A percentile compares a stretch with the other conserved stretches of the same genome.
Conservation (phyloP, 345 rosid species). For the Bruguiera parviflora region DNA sequence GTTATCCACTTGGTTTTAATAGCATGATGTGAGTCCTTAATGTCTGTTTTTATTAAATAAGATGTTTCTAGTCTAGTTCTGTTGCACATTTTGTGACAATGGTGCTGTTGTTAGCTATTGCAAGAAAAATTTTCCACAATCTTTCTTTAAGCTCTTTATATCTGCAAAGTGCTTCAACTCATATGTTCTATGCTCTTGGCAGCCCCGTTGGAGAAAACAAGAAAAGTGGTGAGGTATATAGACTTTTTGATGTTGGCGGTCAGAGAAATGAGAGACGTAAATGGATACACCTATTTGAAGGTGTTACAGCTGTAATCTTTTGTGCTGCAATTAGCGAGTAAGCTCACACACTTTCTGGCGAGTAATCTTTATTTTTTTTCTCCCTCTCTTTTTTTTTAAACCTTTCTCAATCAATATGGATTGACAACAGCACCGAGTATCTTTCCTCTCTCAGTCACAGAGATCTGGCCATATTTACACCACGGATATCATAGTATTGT, state of each 20-base stretch:
- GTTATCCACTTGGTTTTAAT: background rate
- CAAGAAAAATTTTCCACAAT: too few relatives aligned
- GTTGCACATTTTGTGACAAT: too few relatives aligned
- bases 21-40: background rate
- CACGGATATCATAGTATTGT: background rate
- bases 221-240: slow-evolving; percentile 97
- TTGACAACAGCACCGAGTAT: too few relatives aligned
- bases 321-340: slow-evolving; percentile 99
- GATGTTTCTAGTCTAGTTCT: too few relatives aligned
- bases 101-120: too few relatives aligned
- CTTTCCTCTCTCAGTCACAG: background rate
- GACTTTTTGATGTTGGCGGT: slow-evolving; percentile 98
- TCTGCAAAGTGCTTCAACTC: slow-evolving; percentile 1
- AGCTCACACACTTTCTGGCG: slow-evolving; percentile 26
- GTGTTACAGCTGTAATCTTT: slow-evolving; percentile 95
- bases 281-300: slow-evolving; percentile 99
- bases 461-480: background rate
- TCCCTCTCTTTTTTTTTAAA: background rate
- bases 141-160: background rate
- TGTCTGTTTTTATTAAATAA: background rate
- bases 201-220: slow-evolving; percentile 96
- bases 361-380: background rate
- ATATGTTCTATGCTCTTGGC: slow-evolving; percentile 29
- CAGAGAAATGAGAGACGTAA: slow-evolving; percentile 98
- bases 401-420: background rate